Evolutionary conservation across 768 basidiomycete species (phyloP).

Genomic region (Pluteus cervinus): DNA sequence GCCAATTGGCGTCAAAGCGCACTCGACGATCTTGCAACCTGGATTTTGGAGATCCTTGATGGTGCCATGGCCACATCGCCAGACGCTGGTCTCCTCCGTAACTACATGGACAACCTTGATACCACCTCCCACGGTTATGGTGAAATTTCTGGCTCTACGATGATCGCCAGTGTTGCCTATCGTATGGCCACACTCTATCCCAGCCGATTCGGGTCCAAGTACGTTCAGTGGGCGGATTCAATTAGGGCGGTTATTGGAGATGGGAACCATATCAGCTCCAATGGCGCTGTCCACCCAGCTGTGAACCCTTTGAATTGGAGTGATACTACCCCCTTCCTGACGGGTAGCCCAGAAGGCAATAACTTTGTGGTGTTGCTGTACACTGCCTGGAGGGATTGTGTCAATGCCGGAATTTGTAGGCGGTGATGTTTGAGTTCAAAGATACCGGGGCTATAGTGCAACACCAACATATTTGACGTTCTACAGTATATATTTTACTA

Average conservation of each 20-base stretch:
- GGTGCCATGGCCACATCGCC: constrained; percentile 20
- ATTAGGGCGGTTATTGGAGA: constrained; percentile 20
- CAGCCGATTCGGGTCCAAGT: constrained; percentile 6
- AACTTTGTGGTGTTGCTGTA: constrained; percentile 32
- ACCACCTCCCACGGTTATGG: constrained; percentile 24
- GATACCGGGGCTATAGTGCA: too few species aligned
- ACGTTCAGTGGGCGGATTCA: constrained; percentile 19
- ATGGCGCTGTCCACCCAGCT: constrained; percentile 27
- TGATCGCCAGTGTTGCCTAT: constrained; percentile 30
- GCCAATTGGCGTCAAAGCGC: constrained; percentile 17
- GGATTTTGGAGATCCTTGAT: constrained; percentile 32
- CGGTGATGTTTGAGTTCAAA: too few species aligned
- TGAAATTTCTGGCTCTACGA: constrained; percentile 29
- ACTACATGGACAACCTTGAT: constrained; percentile 27
- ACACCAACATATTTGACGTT: too few species aligned
- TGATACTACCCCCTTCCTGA: constrained; percentile 23
- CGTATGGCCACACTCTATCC: constrained; percentile 22
- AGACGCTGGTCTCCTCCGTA: constrained; percentile 25
- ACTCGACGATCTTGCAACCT: constrained; percentile 17
- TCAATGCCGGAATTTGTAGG: constrained; percentile 14
- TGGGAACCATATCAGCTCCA: constrained; percentile 18
- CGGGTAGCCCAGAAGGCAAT: constrained; percentile 34
- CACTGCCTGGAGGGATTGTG: constrained; percentile 34
- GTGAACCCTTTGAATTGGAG: constrained; percentile 31
- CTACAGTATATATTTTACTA: too few species aligned